Evolutionary conservation across 345 rosid species (phyloP), one percentile per base, ranked within the genome.

Genomic region (Hibiscus tridactylites): DNA sequence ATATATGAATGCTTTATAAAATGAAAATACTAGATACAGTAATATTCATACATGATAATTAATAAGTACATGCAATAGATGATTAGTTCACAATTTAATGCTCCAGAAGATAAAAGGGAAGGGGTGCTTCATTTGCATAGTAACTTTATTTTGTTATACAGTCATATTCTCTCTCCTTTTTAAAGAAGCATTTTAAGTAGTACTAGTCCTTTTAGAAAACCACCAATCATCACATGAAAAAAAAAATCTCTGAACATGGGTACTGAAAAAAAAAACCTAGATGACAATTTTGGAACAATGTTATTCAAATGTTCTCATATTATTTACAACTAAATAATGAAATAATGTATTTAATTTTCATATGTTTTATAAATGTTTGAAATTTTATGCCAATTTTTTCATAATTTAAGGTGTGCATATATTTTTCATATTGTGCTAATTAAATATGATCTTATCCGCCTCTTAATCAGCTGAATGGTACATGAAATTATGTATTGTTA

Each of bases 401-500:
- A 15, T 31, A 9, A 50, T 67, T 50, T 46, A n/a, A 12, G 6
- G 19, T 67, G 21, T 46, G 9, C 58, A 15, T 47, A 16, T 61
- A 16, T 61, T 29, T 58, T 3, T 11, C 26, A 24, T 10, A 10
- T 2, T n/a, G n/a, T 49, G 53, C 7, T 3, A 49, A 57, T 12
- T 49, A 49, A 35, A 35, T 35, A 53, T 24, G 16, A 58, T 11
- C 7, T 26, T 29, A 58, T 4, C 15, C 31, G 3, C 33, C 3
- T 11, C 15, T 9, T 9, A 7, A 9, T 9, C 6, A 57, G 33
- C 3, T 12, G 31, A 58, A 58, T 58, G 31, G 26, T 58, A 24
- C 6, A 58, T 9, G 33, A 28, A 9, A 26, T 4, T 59, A 59
- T 59, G 37, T 50, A 50, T 47, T 50, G 15, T 50, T 59, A 89